phyloP scores from a whole-genome alignment of 2,329 filamentous ascomycete species.

The Aspergillus uvarum region DNA sequence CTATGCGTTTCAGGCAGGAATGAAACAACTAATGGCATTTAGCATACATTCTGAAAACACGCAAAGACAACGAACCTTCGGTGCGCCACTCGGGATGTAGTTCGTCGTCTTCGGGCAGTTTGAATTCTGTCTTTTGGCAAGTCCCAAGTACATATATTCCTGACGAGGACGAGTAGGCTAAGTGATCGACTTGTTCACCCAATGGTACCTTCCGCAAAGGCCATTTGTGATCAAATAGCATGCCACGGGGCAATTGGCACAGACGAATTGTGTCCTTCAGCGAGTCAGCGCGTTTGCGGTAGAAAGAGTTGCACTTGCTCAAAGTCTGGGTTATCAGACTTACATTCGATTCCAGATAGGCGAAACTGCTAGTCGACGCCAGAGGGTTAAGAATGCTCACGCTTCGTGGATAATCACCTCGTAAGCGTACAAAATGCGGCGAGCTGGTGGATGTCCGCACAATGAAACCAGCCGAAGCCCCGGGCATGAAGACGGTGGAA shows the following conservation, averaged over 20 bases:
- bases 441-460: constrained; percentile 76
- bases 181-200: constrained; percentile 66
- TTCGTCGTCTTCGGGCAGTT: constrained; percentile 82
- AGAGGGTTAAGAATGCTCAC: constrained; percentile 71
- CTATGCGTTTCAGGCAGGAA: constrained; percentile 68
- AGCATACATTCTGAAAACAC: constrained; percentile 12
- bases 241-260: constrained; percentile 66
- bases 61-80: constrained; percentile 54
- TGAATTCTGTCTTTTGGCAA: constrained; percentile 67
- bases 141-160: constrained; percentile 76
- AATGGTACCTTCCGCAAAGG: constrained; percentile 70
- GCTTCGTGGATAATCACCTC: constrained; percentile 66
- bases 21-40: constrained; percentile 43
- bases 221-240: constrained; percentile 74
- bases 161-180: constrained; percentile 75
- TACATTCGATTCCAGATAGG: constrained; percentile 68
- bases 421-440: constrained; percentile 72
- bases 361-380: constrained; percentile 75
- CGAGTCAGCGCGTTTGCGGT: constrained; percentile 12
- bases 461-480: constrained; percentile 75
- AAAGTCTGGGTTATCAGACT: not conserved
- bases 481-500: constrained; percentile 78
- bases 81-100: constrained; percentile 76
- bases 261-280: constrained; percentile 67
- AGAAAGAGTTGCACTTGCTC: not conserved